A percentile compares a stretch with the other conserved stretches of the same genome.
phyloP scores from a whole-genome alignment of 1,284 basidiomycete species.

The Boletellus deceptivus region DNA sequence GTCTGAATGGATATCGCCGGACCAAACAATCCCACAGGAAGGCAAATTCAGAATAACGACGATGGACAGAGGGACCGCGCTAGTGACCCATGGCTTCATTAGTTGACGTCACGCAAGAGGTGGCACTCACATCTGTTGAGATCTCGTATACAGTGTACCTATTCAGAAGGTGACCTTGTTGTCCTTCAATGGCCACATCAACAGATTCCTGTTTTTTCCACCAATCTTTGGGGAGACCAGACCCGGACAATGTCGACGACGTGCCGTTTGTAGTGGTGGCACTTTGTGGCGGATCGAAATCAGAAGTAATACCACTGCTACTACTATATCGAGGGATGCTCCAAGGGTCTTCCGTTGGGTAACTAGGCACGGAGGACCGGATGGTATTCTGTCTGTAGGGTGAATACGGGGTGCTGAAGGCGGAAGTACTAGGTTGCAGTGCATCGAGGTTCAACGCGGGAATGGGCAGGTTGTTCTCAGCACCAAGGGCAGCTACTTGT shows the following conservation, averaged over 20 bases:
- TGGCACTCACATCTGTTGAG: constrained; percentile 65
- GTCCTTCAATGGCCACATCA: constrained; percentile 70
- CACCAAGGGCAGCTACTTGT: constrained; percentile 69
- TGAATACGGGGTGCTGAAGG: constrained; percentile 40
- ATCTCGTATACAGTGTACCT: constrained; percentile 81
- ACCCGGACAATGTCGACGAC: constrained; percentile 61
- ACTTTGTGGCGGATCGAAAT: constrained; percentile 26
- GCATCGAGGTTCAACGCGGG: constrained; percentile 63
- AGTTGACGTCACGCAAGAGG: constrained; percentile 3
- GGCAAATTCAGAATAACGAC: constrained; percentile 88
- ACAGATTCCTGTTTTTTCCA: constrained; percentile 80
- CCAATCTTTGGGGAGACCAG: constrained; percentile 74
- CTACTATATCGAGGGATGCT: constrained; percentile 36
- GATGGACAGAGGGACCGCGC: constrained; percentile 62
- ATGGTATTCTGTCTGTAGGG: constrained; percentile 41
- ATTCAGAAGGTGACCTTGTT: constrained; percentile 86
- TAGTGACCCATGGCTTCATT: constrained; percentile 29
- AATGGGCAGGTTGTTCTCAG: constrained; percentile 69
- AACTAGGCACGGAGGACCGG: constrained; percentile 43
- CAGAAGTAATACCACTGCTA: constrained; percentile 15
- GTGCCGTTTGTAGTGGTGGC: constrained; percentile 45
- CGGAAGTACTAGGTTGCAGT: constrained; percentile 51
- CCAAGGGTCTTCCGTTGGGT: constrained; percentile 74
- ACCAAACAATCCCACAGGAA: constrained; percentile 84
- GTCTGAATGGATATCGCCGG: constrained; percentile 83